Evolutionary conservation across 1,284 basidiomycete species (phyloP).

Genomic region (Caloboletus inedulis): DNA sequence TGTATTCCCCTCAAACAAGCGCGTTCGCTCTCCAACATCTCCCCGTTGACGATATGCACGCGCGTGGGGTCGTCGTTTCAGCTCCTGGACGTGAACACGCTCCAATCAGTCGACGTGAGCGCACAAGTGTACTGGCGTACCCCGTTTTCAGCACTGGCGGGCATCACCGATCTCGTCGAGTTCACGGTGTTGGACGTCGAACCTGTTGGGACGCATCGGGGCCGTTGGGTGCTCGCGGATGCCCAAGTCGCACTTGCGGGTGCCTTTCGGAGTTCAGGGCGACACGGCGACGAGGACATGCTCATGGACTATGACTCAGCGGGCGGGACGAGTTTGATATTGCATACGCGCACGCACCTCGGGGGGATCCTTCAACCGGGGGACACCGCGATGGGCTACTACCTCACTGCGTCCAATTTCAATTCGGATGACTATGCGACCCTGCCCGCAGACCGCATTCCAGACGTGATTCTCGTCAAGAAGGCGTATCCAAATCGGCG

Average conservation of each 20-base stretch:
- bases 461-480: constrained; percentile 91
- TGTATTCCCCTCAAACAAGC: constrained; percentile 85
- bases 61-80: constrained; percentile 92
- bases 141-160: constrained; percentile 83
- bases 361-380: constrained; percentile 95
- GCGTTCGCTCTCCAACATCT: constrained; percentile 82
- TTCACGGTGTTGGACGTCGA: constrained; percentile 96
- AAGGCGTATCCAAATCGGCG: constrained; percentile 94
- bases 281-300: constrained; percentile 40
- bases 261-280: constrained; percentile 57
- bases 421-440: constrained; percentile 85
- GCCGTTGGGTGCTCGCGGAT: constrained; percentile 86
- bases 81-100: constrained; percentile 84
- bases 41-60: constrained; percentile 82
- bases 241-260: constrained; percentile 89
- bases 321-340: constrained; percentile 72
- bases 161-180: constrained; percentile 84
- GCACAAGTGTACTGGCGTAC: constrained; percentile 87
- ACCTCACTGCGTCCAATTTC: constrained; percentile 87
- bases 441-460: constrained; percentile 73
- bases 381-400: constrained; percentile 90
- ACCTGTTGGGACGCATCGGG: constrained; percentile 65
- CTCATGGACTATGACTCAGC: constrained; percentile 60
- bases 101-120: constrained; percentile 81
- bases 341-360: constrained; percentile 94